phyloP scores from a whole-genome alignment of 345 rosid species.

The Cardiospermum halicacabum region DNA sequence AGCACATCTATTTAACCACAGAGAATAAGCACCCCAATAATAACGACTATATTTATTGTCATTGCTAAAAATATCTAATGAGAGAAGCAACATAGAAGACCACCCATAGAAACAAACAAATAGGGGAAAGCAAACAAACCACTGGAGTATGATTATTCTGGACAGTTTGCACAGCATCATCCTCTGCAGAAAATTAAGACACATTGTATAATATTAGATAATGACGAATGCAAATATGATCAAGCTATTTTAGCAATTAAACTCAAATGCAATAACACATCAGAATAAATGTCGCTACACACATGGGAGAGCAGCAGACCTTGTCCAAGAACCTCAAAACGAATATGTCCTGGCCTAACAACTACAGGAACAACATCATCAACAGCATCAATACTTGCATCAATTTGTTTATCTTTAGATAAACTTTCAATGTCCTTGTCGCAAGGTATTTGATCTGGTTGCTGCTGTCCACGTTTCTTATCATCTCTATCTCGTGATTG shows the following conservation, averaged over 20 bases:
- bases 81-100: background rate
- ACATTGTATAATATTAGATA: constrained; percentile 2
- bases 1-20: constrained; percentile 4
- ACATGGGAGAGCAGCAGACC: constrained; percentile 27
- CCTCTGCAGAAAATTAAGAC: constrained; percentile 37
- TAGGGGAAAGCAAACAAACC: constrained; percentile 38
- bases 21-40: background rate
- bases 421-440: constrained; percentile 26
- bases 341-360: constrained; percentile 92
- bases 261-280: constrained; percentile 8
- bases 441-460: constrained; percentile 20
- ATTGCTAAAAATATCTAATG: background rate
- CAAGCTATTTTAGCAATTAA: constrained; percentile 6
- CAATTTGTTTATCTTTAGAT: constrained; percentile 30
- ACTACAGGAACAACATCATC: constrained; percentile 64
- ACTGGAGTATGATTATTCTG: constrained; percentile 39
- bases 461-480: constrained; percentile 27
- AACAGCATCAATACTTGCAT: constrained; percentile 28
- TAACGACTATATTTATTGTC: background rate
- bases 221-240: background rate
- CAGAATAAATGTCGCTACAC: background rate
- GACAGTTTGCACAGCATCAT: constrained; percentile 34
- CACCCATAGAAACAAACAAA: constrained; percentile 9
- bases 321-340: constrained; percentile 60
- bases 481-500: constrained; percentile 33